Conservation (phyloP, 495 filamentous ascomycete genomes). For the Aspergillus coremiiformis region DNA sequence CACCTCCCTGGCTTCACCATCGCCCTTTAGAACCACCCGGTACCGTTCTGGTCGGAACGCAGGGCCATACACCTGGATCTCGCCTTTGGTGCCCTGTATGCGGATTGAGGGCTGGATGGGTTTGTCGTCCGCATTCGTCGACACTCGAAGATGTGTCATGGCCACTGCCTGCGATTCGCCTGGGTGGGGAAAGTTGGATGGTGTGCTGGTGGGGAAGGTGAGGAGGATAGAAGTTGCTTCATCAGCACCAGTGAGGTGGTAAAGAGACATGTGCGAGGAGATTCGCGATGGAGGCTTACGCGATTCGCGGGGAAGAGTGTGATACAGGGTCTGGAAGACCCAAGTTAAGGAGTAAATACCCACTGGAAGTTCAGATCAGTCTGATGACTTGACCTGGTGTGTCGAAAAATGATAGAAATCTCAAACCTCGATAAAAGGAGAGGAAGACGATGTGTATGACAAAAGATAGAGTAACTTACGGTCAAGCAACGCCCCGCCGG, state of each 20-base stretch:
- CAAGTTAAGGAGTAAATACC: conserved; percentile 88
- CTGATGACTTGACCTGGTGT: neutral
- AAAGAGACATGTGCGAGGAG: conserved; percentile 63
- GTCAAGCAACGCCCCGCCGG: conserved; percentile 78
- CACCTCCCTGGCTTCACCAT: conserved; percentile 47
- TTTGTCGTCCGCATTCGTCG: conserved; percentile 58
- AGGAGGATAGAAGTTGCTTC: conserved; percentile 74
- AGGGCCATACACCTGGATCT: conserved; percentile 74
- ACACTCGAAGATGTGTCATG: conserved; percentile 64
- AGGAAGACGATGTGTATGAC: neutral
- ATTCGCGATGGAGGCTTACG: conserved; percentile 49
- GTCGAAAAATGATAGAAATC: neutral
- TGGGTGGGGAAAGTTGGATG: conserved; percentile 28
- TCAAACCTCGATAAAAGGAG: neutral
- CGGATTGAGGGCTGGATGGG: conserved; percentile 61
- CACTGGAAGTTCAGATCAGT: conserved; percentile 35
- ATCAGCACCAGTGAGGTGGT: conserved; percentile 73
- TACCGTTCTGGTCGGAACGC: conserved; percentile 64
- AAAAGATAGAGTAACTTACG: conserved; percentile 33
- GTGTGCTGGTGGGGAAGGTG: conserved; percentile 61
- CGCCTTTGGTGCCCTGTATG: conserved; percentile 79
- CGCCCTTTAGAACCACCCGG: conserved; percentile 46
- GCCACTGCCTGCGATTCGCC: conserved; percentile 62
- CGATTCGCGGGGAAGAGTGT: conserved; percentile 53
- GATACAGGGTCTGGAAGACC: conserved; percentile 89